Evolutionary conservation across 257 asterid genomes (phyloP).

Genomic region (Nyctanthes arbortristis): DNA sequence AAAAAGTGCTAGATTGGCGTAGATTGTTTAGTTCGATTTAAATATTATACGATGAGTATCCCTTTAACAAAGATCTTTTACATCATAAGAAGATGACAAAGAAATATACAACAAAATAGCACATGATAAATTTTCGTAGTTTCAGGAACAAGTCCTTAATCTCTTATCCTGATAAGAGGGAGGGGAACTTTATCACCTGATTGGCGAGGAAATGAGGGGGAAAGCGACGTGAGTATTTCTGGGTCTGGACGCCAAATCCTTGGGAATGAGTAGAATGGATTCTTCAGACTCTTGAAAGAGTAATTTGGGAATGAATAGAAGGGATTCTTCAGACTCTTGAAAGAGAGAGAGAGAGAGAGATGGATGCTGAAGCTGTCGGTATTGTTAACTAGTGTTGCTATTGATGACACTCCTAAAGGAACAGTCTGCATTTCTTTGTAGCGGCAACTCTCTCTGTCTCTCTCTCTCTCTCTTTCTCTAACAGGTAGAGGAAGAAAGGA

Average conservation of each 20-base stretch:
- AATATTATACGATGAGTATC: not conserved
- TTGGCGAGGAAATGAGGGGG: no score
- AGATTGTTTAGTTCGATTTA: not conserved
- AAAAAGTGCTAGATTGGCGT: constrained; percentile 28
- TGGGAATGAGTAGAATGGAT: no score
- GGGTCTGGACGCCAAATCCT: no score
- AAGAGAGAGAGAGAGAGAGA: constrained; percentile 26
- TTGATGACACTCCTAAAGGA: constrained; percentile 22
- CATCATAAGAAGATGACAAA: not conserved
- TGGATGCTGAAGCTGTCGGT: constrained; percentile 7
- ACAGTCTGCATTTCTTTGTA: constrained; percentile 30
- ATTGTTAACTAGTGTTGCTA: no score
- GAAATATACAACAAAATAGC: not conserved
- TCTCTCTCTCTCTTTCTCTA: constrained; percentile 16
- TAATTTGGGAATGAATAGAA: constrained; percentile 22
- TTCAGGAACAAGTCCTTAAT: no score
- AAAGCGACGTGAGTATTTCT: no score
- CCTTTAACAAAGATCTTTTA: not conserved
- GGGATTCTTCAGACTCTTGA: constrained; percentile 30
- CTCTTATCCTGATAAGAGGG: no score
- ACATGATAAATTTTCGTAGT: no score
- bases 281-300: no score
- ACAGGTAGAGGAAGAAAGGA: no score
- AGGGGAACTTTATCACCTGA: no score
- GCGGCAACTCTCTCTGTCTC: no score